A percentile compares a stretch with the other conserved stretches of the same genome.
phyloP scores from a whole-genome alignment of 2,329 filamentous ascomycete species.

The Aureobasidium sp. region DNA sequence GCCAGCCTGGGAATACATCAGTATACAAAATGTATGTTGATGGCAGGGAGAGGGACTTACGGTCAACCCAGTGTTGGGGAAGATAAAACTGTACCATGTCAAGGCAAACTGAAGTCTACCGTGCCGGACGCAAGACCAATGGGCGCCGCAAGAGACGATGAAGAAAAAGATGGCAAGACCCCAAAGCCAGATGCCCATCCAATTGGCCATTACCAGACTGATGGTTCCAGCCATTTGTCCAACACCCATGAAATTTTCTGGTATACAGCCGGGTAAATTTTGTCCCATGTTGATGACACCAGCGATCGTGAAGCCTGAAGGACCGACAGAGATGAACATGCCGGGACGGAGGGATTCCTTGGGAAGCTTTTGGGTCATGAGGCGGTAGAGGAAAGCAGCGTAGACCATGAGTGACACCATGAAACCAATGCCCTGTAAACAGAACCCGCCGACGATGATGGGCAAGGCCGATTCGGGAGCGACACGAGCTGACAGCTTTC shows the following conservation, averaged over 20 bases:
- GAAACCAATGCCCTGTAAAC: conserved; percentile 59
- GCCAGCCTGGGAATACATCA: conserved; percentile 42
- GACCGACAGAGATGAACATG: conserved; percentile 80
- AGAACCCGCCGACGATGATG: conserved; percentile 53
- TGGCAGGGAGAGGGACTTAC: conserved; percentile 10
- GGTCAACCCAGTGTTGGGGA: conserved; percentile 60
- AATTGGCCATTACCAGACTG: conserved; percentile 50
- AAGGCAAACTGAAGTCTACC: conserved; percentile 68
- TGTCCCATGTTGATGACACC: conserved; percentile 54
- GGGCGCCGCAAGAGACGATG: conserved; percentile 67
- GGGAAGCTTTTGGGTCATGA: conserved; percentile 83
- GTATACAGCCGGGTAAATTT: conserved; percentile 43
- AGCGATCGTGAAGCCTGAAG: conserved; percentile 61
- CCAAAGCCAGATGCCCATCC: conserved; percentile 73
- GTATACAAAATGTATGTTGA: too few species aligned
- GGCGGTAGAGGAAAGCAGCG: conserved; percentile 72
- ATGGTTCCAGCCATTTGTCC: conserved; percentile 49
- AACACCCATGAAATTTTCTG: conserved; percentile 48
- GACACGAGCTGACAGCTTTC: conserved; percentile 47
- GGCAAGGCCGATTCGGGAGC: conserved; percentile 40
- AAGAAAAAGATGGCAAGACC: conserved; percentile 81
- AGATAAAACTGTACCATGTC: conserved; percentile 80
- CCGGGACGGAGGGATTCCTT: conserved; percentile 68
- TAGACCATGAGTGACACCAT: conserved; percentile 71
- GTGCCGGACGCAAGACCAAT: conserved; percentile 58